Conservation (phyloP, 805 yeast species). For the Isabelozyma pseudorhagii region DNA sequence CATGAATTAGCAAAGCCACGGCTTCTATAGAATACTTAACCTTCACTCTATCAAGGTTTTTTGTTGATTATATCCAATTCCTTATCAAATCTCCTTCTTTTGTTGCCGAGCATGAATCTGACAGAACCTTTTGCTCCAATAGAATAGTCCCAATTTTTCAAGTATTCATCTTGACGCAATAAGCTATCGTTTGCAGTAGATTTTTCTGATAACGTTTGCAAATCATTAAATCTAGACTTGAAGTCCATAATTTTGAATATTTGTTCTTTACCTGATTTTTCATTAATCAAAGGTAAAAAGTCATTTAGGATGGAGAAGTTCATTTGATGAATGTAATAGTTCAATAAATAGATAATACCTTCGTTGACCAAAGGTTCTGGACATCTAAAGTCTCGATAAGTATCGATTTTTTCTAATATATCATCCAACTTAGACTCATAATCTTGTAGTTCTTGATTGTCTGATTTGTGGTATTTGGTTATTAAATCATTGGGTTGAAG, state of each 20-base stretch:
- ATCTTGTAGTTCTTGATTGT: slow-evolving; percentile 8
- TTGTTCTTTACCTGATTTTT: slow-evolving; percentile 41
- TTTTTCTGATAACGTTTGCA: slow-evolving; percentile 28
- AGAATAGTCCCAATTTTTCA: slow-evolving; percentile 43
- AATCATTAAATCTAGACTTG: slow-evolving; percentile 40
- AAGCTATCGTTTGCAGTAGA: slow-evolving; percentile 19
- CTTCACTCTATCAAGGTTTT: neutral
- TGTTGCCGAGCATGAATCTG: slow-evolving; percentile 52
- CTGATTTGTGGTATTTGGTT: slow-evolving; percentile 16
- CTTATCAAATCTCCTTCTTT: slow-evolving; percentile 42
- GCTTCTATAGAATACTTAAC: too few species aligned
- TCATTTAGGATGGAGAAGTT: slow-evolving; percentile 48
- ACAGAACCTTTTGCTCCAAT: slow-evolving; percentile 38
- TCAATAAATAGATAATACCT: slow-evolving; percentile 55
- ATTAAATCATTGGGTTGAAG: slow-evolving; percentile 34
- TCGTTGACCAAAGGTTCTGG: slow-evolving; percentile 45
- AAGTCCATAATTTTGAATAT: slow-evolving; percentile 45
- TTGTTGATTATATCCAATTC: slow-evolving; percentile 23
- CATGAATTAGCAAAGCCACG: too few species aligned
- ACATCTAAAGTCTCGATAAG: slow-evolving; percentile 34
- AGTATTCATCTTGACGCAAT: slow-evolving; percentile 44
- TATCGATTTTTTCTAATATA: slow-evolving; percentile 30
- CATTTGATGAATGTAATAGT: slow-evolving; percentile 58
- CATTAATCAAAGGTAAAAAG: slow-evolving; percentile 35
- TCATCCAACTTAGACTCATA: slow-evolving; percentile 10